Percentiles rank a stretch among this genome's conserved stretches.
These are phyloP conservation scores for Aspergillus melleus DNA, from an alignment of 2,329 filamentous ascomycete species.

Conservation along the genomic window DNA sequence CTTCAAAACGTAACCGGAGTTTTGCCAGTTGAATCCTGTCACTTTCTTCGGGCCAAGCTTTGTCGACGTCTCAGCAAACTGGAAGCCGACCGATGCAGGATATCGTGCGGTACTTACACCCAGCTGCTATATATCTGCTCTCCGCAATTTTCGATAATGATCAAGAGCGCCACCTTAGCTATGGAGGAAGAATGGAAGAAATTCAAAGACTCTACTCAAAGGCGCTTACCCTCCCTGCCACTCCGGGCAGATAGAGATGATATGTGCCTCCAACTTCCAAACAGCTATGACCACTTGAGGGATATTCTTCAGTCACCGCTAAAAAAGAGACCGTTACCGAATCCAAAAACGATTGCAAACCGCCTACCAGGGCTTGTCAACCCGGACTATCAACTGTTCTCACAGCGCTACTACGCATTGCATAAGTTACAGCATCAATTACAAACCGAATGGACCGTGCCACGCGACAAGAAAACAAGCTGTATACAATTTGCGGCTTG, in stretches of 20 bases:
- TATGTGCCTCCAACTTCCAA: background rate
- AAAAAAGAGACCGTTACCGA: background rate
- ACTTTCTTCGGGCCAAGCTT: background rate
- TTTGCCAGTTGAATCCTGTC: background rate
- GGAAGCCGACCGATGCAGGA: background rate
- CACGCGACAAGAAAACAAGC: background rate
- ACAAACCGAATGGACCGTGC: background rate
- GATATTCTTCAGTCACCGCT: background rate
- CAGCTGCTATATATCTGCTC: background rate
- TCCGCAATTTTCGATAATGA: background rate
- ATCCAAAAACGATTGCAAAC: background rate
- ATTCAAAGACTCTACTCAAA: background rate
- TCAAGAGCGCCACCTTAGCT: background rate
- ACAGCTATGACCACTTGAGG: background rate
- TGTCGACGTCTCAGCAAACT: constrained; percentile 1
- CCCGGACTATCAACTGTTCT: background rate
- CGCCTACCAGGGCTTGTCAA: background rate
- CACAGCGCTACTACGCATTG: background rate
- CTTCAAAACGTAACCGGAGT: background rate
- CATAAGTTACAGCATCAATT: background rate
- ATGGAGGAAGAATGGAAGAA: background rate
- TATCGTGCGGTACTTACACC: background rate
- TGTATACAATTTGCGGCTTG: background rate
- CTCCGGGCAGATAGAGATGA: background rate
- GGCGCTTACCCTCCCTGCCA: background rate